phyloP scores from a whole-genome alignment of 2,329 filamentous ascomycete genomes.

The Verticillium tricorpus region DNA sequence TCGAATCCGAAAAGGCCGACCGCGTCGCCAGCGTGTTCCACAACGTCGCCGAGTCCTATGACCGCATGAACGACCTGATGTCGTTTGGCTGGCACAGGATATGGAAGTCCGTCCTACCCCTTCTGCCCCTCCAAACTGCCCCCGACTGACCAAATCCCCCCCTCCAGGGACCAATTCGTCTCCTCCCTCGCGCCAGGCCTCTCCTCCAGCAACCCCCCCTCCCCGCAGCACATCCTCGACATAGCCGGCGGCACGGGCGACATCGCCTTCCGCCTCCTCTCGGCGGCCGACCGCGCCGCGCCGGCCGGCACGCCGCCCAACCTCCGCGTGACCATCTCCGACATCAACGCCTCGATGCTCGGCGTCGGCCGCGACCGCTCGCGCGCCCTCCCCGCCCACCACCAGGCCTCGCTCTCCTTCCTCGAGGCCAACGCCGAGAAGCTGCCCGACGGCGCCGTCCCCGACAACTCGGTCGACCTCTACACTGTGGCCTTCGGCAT shows the following conservation, averaged over 20 bases:
- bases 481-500: conserved; percentile 99
- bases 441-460: conserved; percentile 54
- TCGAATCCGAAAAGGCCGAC: conserved; percentile 69
- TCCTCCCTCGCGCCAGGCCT: conserved; percentile 81
- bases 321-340: conserved; percentile 83
- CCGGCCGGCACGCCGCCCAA: conserved; percentile 58
- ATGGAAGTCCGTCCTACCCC: conserved; percentile 62
- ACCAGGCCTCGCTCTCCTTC: conserved; percentile 63
- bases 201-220: conserved; percentile 35
- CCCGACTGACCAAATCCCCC: not conserved
- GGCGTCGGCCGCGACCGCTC: conserved; percentile 80
- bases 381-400: conserved; percentile 46
- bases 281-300: conserved; percentile 79
- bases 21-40: conserved; percentile 85
- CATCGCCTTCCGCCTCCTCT: conserved; percentile 93
- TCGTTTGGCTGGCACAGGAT: conserved; percentile 93
- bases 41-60: conserved; percentile 90
- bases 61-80: conserved; percentile 99
- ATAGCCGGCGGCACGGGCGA: conserved; percentile 96
- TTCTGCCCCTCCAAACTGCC: not conserved
- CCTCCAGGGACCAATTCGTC: conserved; percentile 77
- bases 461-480: conserved; percentile 73
- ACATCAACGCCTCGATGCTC: conserved; percentile 96
- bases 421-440: conserved; percentile 87
- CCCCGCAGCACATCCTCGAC: conserved; percentile 75